phyloP scores from a whole-genome alignment of 164 flowering plant species.

The Nymphaea colorata region DNA sequence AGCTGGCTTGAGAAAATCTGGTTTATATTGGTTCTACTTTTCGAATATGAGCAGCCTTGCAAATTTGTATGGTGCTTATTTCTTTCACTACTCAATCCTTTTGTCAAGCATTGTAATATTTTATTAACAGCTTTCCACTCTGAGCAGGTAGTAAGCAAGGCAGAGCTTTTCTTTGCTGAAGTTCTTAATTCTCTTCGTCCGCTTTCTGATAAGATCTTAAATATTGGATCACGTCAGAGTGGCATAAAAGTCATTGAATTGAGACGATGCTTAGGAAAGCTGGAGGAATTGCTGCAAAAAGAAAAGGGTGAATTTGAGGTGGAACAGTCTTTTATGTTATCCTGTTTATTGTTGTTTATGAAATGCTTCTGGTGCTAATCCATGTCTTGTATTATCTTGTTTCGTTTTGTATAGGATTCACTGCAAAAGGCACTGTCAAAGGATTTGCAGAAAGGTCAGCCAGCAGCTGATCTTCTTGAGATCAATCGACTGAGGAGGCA shows the following conservation, averaged over 20 bases:
- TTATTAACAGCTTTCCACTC: constrained; percentile 1
- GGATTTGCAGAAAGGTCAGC: constrained; percentile 52
- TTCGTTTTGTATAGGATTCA: constrained; percentile 36
- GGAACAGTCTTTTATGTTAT: not conserved
- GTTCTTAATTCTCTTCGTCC: constrained; percentile 50
- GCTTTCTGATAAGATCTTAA: constrained; percentile 38
- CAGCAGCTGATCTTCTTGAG: constrained; percentile 71
- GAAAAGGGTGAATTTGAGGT: constrained; percentile 91
- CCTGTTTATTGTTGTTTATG: too few species aligned
- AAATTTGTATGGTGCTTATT: not conserved
- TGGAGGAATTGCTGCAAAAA: constrained; percentile 54
- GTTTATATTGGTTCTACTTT: too few species aligned
- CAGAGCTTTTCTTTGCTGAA: constrained; percentile 71
- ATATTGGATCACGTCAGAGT: constrained; percentile 12
- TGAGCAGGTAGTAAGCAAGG: constrained; percentile 51
- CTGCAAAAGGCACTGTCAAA: constrained; percentile 34
- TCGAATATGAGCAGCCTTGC: too few species aligned
- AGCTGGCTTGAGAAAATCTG: too few species aligned
- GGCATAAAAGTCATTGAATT: constrained; percentile 32
- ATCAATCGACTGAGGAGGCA: constrained; percentile 68
- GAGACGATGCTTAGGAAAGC: constrained; percentile 37
- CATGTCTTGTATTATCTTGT: not conserved
- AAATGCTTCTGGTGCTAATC: too few species aligned
- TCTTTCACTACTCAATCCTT: not conserved
- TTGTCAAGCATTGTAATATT: not conserved